Evolutionary conservation across 345 rosid species (phyloP).

Genomic region (Eucalyptus shirleyi): DNA sequence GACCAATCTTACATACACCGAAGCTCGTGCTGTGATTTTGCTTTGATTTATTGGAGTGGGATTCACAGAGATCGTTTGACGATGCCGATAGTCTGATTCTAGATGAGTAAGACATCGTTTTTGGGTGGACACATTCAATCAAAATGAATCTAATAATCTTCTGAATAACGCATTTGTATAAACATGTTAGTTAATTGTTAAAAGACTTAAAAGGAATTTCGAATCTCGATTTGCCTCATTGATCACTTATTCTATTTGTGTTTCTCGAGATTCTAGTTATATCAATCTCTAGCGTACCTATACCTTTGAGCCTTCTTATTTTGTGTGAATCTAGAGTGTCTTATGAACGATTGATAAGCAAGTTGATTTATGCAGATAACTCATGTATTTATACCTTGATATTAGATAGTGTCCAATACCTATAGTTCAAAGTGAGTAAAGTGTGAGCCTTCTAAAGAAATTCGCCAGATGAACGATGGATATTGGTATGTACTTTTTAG

Average conservation of each 20-base stretch:
- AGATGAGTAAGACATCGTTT: not conserved
- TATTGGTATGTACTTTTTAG: not conserved
- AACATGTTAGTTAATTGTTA: not conserved
- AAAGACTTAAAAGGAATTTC: not conserved
- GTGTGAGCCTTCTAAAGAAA: too few species aligned
- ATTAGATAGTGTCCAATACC: not conserved
- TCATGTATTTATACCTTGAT: not conserved
- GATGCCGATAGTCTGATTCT: too few species aligned
- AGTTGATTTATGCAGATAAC: not conserved
- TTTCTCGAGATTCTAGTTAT: not conserved
- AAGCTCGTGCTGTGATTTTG: too few species aligned
- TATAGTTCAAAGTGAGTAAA: not conserved
- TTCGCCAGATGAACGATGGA: too few species aligned
- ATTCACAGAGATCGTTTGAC: not conserved
- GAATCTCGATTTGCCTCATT: not conserved
- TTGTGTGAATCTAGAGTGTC: not conserved
- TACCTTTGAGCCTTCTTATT: not conserved
- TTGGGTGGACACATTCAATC: not conserved
- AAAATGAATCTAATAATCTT: not conserved
- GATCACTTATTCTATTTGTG: not conserved
- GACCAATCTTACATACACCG: not conserved
- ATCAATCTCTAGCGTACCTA: not conserved
- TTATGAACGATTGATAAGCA: not conserved
- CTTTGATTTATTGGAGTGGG: not conserved
- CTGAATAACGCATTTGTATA: not conserved